These are phyloP conservation scores for Fraxinus pennsylvanica DNA, from an alignment of 257 asterid species.

Conservation along the genomic window DNA sequence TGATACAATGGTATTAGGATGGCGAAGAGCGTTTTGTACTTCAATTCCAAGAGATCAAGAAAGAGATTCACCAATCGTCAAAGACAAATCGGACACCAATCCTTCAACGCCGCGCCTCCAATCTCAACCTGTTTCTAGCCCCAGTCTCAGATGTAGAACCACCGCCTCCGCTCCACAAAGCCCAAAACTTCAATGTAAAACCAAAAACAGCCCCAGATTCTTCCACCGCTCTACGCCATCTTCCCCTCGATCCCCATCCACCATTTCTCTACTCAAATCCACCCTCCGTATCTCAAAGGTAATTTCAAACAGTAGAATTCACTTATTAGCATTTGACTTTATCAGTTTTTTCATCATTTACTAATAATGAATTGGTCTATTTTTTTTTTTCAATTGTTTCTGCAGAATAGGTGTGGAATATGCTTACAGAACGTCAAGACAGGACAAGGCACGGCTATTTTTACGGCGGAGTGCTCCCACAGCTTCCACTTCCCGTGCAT, in stretches of 20 bases:
- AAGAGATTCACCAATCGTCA: slow-evolving; percentile 28
- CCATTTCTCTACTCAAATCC: slow-evolving; percentile 72
- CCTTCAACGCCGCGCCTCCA: slow-evolving; percentile 86
- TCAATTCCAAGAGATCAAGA: slow-evolving; percentile 70
- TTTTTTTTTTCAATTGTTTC: not conserved
- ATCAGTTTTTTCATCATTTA: slow-evolving; percentile 14
- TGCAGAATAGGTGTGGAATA: slow-evolving; percentile 82
- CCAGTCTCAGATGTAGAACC: slow-evolving; percentile 57
- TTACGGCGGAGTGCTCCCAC: slow-evolving; percentile 98
- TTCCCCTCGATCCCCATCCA: slow-evolving; percentile 87
- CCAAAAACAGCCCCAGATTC: slow-evolving; percentile 56
- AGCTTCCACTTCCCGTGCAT: slow-evolving; percentile 92
- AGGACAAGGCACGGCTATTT: slow-evolving; percentile 88
- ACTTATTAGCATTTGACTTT: slow-evolving; percentile 7
- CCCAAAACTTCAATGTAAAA: slow-evolving; percentile 70
- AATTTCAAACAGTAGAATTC: slow-evolving; percentile 22
- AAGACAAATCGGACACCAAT: slow-evolving; percentile 42
- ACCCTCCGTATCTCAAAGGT: slow-evolving; percentile 67
- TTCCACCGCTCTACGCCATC: slow-evolving; percentile 71
- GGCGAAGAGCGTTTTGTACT: slow-evolving; percentile 95
- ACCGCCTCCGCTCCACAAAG: slow-evolving; percentile 36
- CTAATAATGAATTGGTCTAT: slow-evolving; percentile 14
- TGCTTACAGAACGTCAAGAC: slow-evolving; percentile 68
- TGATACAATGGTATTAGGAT: slow-evolving; percentile 72
- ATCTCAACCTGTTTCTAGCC: slow-evolving; percentile 49